These are phyloP conservation scores for Neofusicoccum parvum DNA, from an alignment of 2,329 filamentous ascomycete species.

Conservation along the genomic window DNA sequence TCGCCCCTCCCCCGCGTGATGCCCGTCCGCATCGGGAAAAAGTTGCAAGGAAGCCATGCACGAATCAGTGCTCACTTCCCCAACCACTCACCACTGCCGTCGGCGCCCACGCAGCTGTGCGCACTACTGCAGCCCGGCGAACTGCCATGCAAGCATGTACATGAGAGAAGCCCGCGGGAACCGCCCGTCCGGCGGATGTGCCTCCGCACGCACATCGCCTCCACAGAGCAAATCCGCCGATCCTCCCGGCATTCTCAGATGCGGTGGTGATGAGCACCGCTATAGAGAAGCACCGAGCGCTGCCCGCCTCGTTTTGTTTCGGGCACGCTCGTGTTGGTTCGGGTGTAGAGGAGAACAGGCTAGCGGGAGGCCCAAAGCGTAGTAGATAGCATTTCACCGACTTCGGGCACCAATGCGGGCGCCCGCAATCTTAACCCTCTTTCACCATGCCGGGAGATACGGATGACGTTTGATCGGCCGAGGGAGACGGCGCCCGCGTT, in stretches of 20 bases:
- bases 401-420: slow-evolving; percentile 10
- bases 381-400: neutral
- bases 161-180: neutral
- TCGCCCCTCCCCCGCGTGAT: neutral
- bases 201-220: neutral
- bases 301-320: neutral
- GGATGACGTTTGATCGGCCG: slow-evolving; percentile 1
- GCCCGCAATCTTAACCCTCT: neutral
- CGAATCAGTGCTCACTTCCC: neutral
- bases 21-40: neutral
- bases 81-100: neutral
- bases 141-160: neutral
- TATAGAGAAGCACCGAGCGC: neutral
- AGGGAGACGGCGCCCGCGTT: neutral
- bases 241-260: neutral
- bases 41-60: neutral
- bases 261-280: no score
- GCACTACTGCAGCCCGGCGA: neutral
- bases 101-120: neutral
- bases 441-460: neutral
- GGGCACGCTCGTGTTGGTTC: neutral
- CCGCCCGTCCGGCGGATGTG: neutral
- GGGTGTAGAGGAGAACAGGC: neutral
- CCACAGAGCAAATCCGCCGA: neutral
- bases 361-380: neutral